Conservation (phyloP, 495 filamentous ascomycete species). For the Aspergillus olivimuriae region DNA sequence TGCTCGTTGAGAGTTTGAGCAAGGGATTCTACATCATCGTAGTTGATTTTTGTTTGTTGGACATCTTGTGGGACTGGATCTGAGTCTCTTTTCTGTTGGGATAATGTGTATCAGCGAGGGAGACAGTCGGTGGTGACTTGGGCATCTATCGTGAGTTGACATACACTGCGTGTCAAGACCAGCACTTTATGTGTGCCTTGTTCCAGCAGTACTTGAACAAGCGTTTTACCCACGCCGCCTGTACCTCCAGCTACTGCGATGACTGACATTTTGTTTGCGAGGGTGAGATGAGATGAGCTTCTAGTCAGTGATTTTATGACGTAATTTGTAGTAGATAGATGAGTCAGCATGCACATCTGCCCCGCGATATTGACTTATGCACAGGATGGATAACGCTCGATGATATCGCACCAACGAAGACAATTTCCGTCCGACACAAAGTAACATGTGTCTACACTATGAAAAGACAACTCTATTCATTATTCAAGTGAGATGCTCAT, state of each 20-base stretch:
- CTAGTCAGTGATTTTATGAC: too few relatives aligned
- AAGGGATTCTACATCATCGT: conserved; percentile 32
- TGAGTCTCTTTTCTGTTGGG: conserved; percentile 7
- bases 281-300: background rate
- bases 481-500: too few relatives aligned
- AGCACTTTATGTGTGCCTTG: conserved; percentile 35
- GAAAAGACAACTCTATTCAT: background rate
- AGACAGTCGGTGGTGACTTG: background rate
- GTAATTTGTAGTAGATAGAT: too few relatives aligned
- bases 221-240: conserved; percentile 43
- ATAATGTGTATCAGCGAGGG: too few relatives aligned
- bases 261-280: conserved; percentile 26
- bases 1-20: conserved; percentile 36
- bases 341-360: too few relatives aligned
- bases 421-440: too few relatives aligned
- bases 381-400: too few relatives aligned
- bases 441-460: too few relatives aligned
- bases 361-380: too few relatives aligned
- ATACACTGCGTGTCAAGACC: conserved; percentile 35
- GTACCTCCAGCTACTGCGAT: conserved; percentile 51
- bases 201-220: conserved; percentile 40
- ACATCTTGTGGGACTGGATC: conserved; percentile 2
- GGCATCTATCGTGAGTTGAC: background rate
- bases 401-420: too few relatives aligned
- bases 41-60: conserved; percentile 31